Percentiles rank a stretch among this genome's conserved stretches.
phyloP scores from a whole-genome alignment of 2,329 filamentous ascomycete species.

The Fusarium ramigenum region DNA sequence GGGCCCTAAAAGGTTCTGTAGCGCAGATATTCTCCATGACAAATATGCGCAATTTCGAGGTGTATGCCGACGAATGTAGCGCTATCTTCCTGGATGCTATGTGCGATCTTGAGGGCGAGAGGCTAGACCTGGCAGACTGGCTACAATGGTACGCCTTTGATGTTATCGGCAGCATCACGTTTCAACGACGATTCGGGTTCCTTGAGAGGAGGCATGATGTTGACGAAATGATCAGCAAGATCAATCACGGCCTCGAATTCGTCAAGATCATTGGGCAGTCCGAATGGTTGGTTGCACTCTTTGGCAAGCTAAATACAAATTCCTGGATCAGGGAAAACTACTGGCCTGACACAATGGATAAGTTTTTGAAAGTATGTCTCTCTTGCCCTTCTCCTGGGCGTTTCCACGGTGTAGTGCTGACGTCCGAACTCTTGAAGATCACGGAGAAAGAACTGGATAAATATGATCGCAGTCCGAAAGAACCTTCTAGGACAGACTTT shows the following conservation, averaged over 20 bases:
- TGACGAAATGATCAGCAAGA: background rate
- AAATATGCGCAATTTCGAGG: background rate
- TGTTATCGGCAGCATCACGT: background rate
- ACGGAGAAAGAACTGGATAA: background rate
- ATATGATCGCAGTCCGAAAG: background rate
- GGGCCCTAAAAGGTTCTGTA: background rate
- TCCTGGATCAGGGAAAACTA: background rate
- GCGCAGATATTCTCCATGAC: background rate
- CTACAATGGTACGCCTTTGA: background rate
- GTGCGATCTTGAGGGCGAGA: background rate
- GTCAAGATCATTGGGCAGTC: background rate
- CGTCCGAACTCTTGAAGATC: rapidly evolving
- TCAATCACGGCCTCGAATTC: background rate
- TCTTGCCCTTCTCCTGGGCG: background rate
- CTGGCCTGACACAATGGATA: background rate
- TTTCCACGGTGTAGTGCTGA: too few relatives aligned
- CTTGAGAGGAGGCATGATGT: background rate
- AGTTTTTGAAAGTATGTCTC: background rate
- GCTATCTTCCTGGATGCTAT: background rate
- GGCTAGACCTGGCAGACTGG: background rate
- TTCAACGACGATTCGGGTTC: background rate
- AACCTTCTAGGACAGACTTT: background rate
- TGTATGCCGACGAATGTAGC: background rate
- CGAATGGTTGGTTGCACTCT: background rate
- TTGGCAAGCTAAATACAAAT: background rate